phyloP scores from a whole-genome alignment of 192 early-diverging fungal species.

The Coemansia sp. region DNA sequence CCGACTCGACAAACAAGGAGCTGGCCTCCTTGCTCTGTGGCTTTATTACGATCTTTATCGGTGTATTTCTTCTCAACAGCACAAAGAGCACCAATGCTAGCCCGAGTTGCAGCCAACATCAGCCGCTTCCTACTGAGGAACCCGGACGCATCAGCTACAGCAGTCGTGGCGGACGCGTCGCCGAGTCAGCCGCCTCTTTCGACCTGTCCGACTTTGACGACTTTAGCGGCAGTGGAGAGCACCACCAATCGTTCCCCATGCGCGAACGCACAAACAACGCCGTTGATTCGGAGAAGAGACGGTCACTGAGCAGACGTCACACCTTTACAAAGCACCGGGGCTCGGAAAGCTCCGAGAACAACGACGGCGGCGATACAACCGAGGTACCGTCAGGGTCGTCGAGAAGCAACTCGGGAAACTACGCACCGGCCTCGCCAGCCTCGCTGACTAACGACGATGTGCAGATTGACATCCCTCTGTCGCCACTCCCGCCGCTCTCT shows the following conservation, averaged over 20 bases:
- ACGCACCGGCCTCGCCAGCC: slow-evolving; percentile 27
- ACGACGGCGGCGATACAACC: slow-evolving; percentile 31
- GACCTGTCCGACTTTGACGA: slow-evolving; percentile 47
- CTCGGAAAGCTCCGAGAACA: slow-evolving; percentile 10
- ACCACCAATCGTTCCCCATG: slow-evolving; percentile 46
- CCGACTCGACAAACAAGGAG: slow-evolving; percentile 67
- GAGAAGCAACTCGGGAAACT: slow-evolving; percentile 41
- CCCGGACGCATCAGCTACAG: slow-evolving; percentile 33
- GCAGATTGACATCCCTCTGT: slow-evolving; percentile 44
- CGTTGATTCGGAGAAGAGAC: slow-evolving; percentile 34
- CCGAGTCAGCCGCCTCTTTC: slow-evolving; percentile 24
- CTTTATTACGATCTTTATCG: slow-evolving; percentile 90
- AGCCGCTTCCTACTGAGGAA: slow-evolving; percentile 50
- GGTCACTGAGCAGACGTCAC: slow-evolving; percentile 27
- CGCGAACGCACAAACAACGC: slow-evolving; percentile 30
- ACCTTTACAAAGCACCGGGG: slow-evolving; percentile 14
- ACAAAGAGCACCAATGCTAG: slow-evolving; percentile 27
- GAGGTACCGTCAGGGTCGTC: slow-evolving; percentile 40
- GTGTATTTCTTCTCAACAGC: slow-evolving; percentile 81
- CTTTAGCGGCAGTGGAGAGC: slow-evolving; percentile 13
- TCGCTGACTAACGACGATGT: slow-evolving; percentile 21
- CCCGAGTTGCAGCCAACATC: slow-evolving; percentile 24
- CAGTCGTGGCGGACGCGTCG: slow-evolving; percentile 20
- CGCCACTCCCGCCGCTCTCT: slow-evolving; percentile 22
- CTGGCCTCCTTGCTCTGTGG: slow-evolving; percentile 83